Evolutionary conservation across 129 eudicot species (phyloP), one percentile per base, ranked within the genome.

Genomic region (carrot (Daucus carota)): DNA sequence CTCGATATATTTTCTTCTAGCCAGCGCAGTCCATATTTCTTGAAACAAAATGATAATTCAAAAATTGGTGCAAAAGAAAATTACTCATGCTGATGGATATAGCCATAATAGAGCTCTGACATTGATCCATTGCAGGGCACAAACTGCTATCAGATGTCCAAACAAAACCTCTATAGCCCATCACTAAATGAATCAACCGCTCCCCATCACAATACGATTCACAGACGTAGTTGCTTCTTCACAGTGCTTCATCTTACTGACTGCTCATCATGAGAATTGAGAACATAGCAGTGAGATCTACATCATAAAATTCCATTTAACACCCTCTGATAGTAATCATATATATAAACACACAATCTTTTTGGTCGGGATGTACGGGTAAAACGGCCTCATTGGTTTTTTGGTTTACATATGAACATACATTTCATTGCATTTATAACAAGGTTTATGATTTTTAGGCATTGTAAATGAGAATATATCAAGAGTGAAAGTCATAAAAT

Each of bases 261-360:
- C 73, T 33, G 16, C 73, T 29, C 24, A 63, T n/a, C n/a, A n/a
- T n/a, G 40, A 36, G 40, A 45, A 68, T n/a, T 40, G 73, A 33
- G 46, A 68, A 34, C 46, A 33, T 33, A 20, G 43, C 24, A 17
- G 73, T 16, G 46, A 36, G 24, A 34, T 36, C 32, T 33, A 33
- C 45, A 73, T 92, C 83, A 95, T 75, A 95, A 95, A 79, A 95
- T 95, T 78, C 99, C 99, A 34, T 95, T 95, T 59, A 95, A 81
- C 68, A 95, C 99, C 76, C 92, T 89, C 77, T 95, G 99, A 75
- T 95, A 95, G 47, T 95, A 95, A 78, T 95, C 99, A 32, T 95
- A 95, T 80, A n/a, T n/a, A n/a, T n/a, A n/a, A n/a, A n/a, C n/a
- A n/a, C n/a, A n/a, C n/a, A n/a, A n/a, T n/a, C n/a, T n/a, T n/a